Evolutionary conservation across 768 basidiomycete species (phyloP).

Genomic region (Tricholoma sp.): DNA sequence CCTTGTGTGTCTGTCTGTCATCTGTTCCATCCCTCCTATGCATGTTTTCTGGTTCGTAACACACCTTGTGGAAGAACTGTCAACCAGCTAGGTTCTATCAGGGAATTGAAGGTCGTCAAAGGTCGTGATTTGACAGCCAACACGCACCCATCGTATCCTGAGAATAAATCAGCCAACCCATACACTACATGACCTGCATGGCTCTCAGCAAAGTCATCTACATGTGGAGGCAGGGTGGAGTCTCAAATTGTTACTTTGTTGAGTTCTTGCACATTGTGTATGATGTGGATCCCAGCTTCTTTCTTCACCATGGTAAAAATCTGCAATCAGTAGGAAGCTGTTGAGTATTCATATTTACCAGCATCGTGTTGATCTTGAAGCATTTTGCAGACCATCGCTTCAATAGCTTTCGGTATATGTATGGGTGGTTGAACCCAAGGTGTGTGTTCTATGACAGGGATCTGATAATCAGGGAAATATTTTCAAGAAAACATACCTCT

Average conservation of each 20-base stretch:
- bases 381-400: conserved; percentile 16
- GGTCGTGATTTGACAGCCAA: neutral
- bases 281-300: conserved; percentile 21
- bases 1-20: too few species aligned
- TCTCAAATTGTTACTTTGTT: conserved; percentile 13
- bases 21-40: too few species aligned
- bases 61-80: conserved; percentile 26
- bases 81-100: conserved; percentile 17
- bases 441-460: too few species aligned
- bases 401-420: conserved; percentile 20
- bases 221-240: neutral
- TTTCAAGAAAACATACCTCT: conserved; percentile 13
- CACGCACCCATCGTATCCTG: neutral
- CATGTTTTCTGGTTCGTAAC: too few species aligned
- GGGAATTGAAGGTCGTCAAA: conserved; percentile 27
- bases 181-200: neutral
- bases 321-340: conserved; percentile 17
- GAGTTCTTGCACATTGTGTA: conserved; percentile 14
- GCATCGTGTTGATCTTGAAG: conserved; percentile 13
- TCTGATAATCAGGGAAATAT: too few species aligned
- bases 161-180: neutral
- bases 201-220: neutral
- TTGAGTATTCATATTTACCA: conserved; percentile 19
- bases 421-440: too few species aligned
- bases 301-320: conserved; percentile 24